Evolutionary conservation across 495 filamentous ascomycete genomes (phyloP), one percentile per base, ranked within the genome.

Genomic region (Hypoxylon lenormandii): DNA sequence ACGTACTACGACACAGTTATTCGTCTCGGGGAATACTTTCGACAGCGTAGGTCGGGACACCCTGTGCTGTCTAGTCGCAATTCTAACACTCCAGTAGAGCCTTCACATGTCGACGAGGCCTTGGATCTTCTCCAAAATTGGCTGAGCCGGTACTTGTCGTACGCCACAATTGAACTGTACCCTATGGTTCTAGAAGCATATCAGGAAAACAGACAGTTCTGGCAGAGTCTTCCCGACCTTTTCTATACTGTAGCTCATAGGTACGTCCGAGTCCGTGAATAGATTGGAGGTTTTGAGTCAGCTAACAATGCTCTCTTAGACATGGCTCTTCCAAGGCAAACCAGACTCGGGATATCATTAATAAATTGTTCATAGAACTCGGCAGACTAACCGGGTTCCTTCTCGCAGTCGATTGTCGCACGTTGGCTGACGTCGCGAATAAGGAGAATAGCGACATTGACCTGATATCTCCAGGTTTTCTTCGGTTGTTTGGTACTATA

Each of bases 141-240:
- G 83, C 75, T 86, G 11, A 75, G 80, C 12, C 68, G 55, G 21
- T 85, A 78, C 58, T 40, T 85, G 37, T 36, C 13, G 22, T 80
- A 70, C 48, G 71, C 76, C 18, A 65, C 71, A 21, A 54, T 53
- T 8, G 64, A 66, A 7, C 21, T 68, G 12, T 64, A 69, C 30
- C 33, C 53, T 8, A 56, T 70, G 13, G 64, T 73, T n/a, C 49
- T 77, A 33, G 74, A 80, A 28, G 75, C 78, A 1, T 82, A 80
- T 53, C 73, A 64, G 2, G 75, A 74, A 28, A 61, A 84, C 58
- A 77, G 64, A 30, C 60, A 75, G 8, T 76, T 84, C 54, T 72
- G 74, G 66, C 50, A 28, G 23, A 15, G 51, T 45, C 65, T 76
- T 16, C 68, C 74, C 13, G 74, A 76, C 5, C 60, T 76, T 21